phyloP scores from a whole-genome alignment of 2,329 filamentous ascomycete genomes.

The Colletotrichum somersetense region DNA sequence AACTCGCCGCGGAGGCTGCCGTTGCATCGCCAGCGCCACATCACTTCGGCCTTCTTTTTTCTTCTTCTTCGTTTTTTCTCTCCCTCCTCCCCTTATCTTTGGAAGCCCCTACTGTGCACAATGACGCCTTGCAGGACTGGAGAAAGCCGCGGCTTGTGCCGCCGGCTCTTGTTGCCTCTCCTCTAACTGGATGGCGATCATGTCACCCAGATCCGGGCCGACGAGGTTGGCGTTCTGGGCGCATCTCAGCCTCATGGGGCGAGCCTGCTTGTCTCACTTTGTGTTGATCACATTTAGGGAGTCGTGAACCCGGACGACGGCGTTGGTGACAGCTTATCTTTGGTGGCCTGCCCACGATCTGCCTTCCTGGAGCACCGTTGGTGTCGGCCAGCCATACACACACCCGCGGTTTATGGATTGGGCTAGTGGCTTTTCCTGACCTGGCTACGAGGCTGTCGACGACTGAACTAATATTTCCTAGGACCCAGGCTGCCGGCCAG shows the following conservation, averaged over 20 bases:
- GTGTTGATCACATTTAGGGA: background rate
- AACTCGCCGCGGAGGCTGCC: constrained; percentile 19
- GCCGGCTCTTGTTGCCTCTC: background rate
- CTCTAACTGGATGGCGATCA: background rate
- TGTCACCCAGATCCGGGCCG: background rate
- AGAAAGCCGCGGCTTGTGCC: background rate
- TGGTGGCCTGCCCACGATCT: background rate
- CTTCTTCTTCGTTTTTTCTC: background rate
- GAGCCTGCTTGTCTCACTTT: background rate
- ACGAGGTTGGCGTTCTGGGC: background rate
- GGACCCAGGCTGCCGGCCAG: constrained; percentile 12
- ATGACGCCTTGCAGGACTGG: background rate
- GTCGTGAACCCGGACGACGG: background rate
- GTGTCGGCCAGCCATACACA: too few species aligned
- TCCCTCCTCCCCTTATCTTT: constrained; percentile 20
- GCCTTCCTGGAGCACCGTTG: background rate
- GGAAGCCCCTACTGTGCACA: background rate
- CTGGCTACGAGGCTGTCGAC: background rate
- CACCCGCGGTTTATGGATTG: background rate
- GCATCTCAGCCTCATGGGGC: background rate
- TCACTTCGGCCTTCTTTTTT: background rate
- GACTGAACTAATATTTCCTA: constrained; percentile 10
- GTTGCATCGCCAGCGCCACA: constrained; percentile 27
- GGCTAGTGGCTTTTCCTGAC: background rate
- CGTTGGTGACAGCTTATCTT: background rate